Conservation (phyloP, 2,329 filamentous ascomycete genomes). For the Ilyonectria destructans region DNA sequence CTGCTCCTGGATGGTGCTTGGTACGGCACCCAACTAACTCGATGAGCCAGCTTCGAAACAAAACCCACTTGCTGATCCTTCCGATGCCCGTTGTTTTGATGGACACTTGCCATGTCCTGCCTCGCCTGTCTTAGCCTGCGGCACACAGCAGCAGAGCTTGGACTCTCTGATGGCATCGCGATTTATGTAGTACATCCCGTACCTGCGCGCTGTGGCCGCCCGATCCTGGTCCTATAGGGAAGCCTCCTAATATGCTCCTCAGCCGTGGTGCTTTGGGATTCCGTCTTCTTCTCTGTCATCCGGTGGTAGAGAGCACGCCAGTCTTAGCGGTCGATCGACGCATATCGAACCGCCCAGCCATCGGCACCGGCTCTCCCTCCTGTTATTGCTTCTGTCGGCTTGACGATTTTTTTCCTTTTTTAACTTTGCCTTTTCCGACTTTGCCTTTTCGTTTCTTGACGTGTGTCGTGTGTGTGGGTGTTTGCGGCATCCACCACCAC, state of each 20-base stretch:
- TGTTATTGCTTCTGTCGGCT: conserved; percentile 45
- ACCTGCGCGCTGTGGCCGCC: conserved; percentile 25
- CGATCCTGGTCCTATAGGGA: conserved; percentile 32
- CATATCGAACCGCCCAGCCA: conserved; percentile 36
- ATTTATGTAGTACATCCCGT: conserved; percentile 21
- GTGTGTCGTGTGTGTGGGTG: conserved; percentile 18
- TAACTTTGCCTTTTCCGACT: conserved; percentile 19
- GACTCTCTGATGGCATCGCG: conserved; percentile 26
- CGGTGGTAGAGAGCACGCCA: conserved; percentile 33
- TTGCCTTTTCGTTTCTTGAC: conserved; percentile 22
- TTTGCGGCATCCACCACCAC: conserved; percentile 22
- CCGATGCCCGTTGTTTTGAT: conserved; percentile 33
- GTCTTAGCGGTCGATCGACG: conserved; percentile 38
- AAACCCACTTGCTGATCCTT: conserved; percentile 41
- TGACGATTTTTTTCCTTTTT: conserved; percentile 38
- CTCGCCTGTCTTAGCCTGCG: conserved; percentile 26
- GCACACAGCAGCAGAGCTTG: conserved; percentile 31
- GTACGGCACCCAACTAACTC: conserved; percentile 27
- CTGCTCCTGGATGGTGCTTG: conserved; percentile 27
- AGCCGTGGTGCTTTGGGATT: conserved; percentile 12
- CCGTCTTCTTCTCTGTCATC: conserved; percentile 26
- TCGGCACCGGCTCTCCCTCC: conserved; percentile 37
- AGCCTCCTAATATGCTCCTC: conserved; percentile 25
- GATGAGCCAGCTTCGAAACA: conserved; percentile 39
- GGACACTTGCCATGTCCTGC: conserved; percentile 32